phyloP scores from a whole-genome alignment of 768 basidiomycete genomes.

The Xerocomus potaroensis region DNA sequence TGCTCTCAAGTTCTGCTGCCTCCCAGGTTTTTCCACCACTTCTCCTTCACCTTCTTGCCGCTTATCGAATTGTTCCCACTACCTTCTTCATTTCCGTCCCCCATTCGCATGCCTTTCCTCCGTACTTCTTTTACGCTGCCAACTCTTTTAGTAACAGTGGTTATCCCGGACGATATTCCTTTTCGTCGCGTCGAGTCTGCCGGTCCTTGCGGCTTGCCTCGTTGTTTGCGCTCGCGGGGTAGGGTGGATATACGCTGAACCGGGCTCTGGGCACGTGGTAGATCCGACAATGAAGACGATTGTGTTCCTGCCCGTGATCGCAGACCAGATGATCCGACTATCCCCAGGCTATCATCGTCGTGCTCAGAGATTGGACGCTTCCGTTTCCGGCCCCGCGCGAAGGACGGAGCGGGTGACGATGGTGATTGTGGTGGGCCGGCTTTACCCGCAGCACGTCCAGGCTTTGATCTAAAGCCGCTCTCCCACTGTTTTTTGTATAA shows the following conservation, averaged over 20 bases:
- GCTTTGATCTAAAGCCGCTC: conserved; percentile 29
- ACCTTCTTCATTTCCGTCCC: conserved; percentile 11
- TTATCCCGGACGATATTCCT: conserved; percentile 61
- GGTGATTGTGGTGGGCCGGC: not conserved
- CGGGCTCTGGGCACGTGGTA: too few species aligned
- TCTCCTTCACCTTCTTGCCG: conserved; percentile 3
- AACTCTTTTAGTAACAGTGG: conserved; percentile 41
- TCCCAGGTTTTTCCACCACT: conserved; percentile 47
- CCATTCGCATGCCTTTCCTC: not conserved
- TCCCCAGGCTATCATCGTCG: not conserved
- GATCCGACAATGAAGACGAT: not conserved
- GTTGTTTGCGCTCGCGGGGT: not conserved
- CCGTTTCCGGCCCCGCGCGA: conserved; percentile 9
- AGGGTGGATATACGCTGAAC: not conserved
- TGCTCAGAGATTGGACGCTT: conserved; percentile 4
- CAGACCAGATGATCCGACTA: not conserved
- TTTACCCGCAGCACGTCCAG: not conserved
- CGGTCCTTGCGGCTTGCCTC: not conserved
- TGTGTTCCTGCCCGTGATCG: not conserved
- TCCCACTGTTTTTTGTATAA: conserved; percentile 85
- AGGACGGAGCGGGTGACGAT: not conserved
- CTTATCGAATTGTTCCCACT: not conserved
- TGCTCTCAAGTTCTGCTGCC: too few species aligned
- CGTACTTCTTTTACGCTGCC: conserved; percentile 8
- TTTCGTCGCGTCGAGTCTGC: conserved; percentile 31